Conservation (phyloP, 805 yeast species). For the Starmerella lactis-condensi region DNA sequence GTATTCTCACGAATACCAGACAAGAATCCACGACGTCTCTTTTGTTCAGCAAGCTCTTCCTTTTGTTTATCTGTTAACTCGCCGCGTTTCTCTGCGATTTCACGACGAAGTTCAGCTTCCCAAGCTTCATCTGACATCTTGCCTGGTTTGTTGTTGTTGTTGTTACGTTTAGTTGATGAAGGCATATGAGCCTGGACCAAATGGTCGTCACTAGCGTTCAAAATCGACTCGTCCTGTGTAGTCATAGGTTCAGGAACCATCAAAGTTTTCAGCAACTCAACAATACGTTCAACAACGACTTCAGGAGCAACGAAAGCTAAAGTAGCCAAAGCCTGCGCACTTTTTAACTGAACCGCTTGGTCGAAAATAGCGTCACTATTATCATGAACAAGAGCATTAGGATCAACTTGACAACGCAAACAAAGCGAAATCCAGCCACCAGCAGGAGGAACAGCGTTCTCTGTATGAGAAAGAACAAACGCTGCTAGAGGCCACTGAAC, state of each 20-base stretch:
- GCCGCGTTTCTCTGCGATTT: slow-evolving; percentile 40
- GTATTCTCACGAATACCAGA: slow-evolving; percentile 24
- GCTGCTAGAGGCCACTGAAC: slow-evolving; percentile 15
- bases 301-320: slow-evolving; percentile 41
- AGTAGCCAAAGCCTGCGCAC: slow-evolving; percentile 23
- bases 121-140: slow-evolving; percentile 39
- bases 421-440: slow-evolving; percentile 67
- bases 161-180: slow-evolving; percentile 1
- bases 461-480: slow-evolving; percentile 31
- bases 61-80: slow-evolving; percentile 63
- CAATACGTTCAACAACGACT: slow-evolving; percentile 34
- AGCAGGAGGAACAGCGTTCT: slow-evolving; percentile 21
- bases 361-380: slow-evolving; percentile 17
- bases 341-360: slow-evolving; percentile 16
- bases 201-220: slow-evolving; percentile 47
- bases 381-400: slow-evolving; percentile 34
- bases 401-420: slow-evolving; percentile 41
- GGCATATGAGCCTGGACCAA: slow-evolving; percentile 30
- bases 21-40: slow-evolving; percentile 34
- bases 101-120: slow-evolving; percentile 71
- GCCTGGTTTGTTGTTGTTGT: slow-evolving; percentile 15
- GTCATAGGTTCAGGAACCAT: slow-evolving; percentile 28
- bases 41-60: slow-evolving; percentile 44
- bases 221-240: slow-evolving; percentile 38
- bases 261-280: slow-evolving; percentile 28